These are phyloP conservation scores for Vanderwaltozyma verrucispora DNA, from an alignment of 805 yeast genomes.

Conservation along the genomic window DNA sequence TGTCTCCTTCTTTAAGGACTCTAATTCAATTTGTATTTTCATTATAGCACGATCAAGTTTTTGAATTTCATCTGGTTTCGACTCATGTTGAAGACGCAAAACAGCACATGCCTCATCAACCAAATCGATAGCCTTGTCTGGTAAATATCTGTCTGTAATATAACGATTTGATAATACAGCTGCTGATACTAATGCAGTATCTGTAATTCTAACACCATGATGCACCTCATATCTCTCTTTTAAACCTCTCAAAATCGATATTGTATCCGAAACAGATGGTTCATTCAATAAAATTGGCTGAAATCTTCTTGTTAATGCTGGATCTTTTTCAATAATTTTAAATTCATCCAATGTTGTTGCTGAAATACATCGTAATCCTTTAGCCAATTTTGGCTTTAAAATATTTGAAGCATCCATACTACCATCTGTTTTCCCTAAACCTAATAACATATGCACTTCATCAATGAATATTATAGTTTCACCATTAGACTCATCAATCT, in stretches of 20 bases:
- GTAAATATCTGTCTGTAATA: constrained; percentile 81
- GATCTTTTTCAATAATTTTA: constrained; percentile 91
- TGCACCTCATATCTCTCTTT: constrained; percentile 94
- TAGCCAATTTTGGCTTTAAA: constrained; percentile 85
- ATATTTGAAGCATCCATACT: constrained; percentile 92
- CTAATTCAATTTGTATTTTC: constrained; percentile 92
- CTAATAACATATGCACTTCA: constrained; percentile 81
- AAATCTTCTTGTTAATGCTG: constrained; percentile 89
- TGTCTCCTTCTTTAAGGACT: constrained; percentile 85
- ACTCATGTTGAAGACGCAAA: constrained; percentile 86
- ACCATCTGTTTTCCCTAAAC: constrained; percentile 89
- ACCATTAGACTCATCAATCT: constrained; percentile 71
- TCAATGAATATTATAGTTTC: constrained; percentile 76
- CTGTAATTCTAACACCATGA: constrained; percentile 92
- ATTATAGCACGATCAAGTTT: constrained; percentile 79
- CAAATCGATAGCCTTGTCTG: constrained; percentile 94
- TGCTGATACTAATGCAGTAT: constrained; percentile 87
- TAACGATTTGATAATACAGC: constrained; percentile 84
- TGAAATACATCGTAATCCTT: constrained; percentile 92
- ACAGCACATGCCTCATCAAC: constrained; percentile 98
- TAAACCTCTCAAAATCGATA: constrained; percentile 83
- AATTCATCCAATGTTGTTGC: constrained; percentile 95
- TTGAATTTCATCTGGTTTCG: constrained; percentile 91
- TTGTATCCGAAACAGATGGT: constrained; percentile 85
- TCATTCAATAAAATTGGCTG: constrained; percentile 81